Evolutionary conservation across 1,284 basidiomycete species (phyloP).

Genomic region (Marasmius oreades): DNA sequence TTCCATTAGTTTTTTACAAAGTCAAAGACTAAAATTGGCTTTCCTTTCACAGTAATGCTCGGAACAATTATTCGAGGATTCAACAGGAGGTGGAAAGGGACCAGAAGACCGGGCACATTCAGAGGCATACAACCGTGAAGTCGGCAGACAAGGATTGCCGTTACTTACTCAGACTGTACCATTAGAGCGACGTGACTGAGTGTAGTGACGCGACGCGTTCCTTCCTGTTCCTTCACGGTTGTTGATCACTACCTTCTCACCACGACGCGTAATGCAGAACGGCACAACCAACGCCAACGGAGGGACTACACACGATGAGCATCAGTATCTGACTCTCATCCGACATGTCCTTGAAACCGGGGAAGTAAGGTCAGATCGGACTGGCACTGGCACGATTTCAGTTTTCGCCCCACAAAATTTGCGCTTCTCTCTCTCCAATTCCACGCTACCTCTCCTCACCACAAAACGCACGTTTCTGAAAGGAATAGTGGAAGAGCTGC

Average conservation of each 20-base stretch:
- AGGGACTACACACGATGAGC: slow-evolving; percentile 61
- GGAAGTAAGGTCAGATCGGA: slow-evolving; percentile 80
- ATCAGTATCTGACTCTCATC: slow-evolving; percentile 85
- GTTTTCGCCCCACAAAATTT: slow-evolving; percentile 87
- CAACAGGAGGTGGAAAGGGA: slow-evolving; percentile 70
- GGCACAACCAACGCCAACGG: slow-evolving; percentile 3
- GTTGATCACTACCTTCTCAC: not conserved
- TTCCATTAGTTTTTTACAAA: slow-evolving; percentile 15
- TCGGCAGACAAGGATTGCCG: not conserved
- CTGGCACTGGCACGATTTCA: slow-evolving; percentile 88
- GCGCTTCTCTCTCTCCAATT: slow-evolving; percentile 78
- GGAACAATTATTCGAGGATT: slow-evolving; percentile 77
- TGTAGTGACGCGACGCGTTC: slow-evolving; percentile 3
- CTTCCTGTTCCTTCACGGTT: not conserved
- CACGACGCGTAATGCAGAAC: not conserved
- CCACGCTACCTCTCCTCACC: slow-evolving; percentile 84
- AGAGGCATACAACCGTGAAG: slow-evolving; percentile 52
- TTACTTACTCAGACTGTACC: not conserved
- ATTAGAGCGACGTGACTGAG: not conserved
- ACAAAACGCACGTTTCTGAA: slow-evolving; percentile 94
- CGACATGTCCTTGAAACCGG: slow-evolving; percentile 71
- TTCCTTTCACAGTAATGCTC: slow-evolving; percentile 71
- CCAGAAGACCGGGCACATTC: slow-evolving; percentile 76
- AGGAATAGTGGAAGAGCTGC: slow-evolving; percentile 90
- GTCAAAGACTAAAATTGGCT: slow-evolving; percentile 12